Evolutionary conservation across 164 flowering plant genomes (phyloP), one percentile per base, ranked within the genome.

Genomic region (Vitis cinerea): DNA sequence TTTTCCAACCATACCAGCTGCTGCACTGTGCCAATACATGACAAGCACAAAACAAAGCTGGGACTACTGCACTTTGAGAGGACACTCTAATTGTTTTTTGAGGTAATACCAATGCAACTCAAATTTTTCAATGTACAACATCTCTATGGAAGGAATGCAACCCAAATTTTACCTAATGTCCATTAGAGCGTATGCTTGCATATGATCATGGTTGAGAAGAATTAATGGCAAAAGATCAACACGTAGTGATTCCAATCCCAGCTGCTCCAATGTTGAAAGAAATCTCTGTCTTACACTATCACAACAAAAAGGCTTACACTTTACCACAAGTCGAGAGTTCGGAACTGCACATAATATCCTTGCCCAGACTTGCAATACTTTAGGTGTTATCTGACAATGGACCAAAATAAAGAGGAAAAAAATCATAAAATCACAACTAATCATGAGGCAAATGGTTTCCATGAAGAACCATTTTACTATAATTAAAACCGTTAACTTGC

Each of bases 181-280:
- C 98, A 95, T 95, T 8, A 91, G 87, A 61, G 95, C 75, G 81
- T 95, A 95, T 15, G 99, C 93, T 85, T 95, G 98, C 99, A 95
- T 85, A 70, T 95, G 99, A 75, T 95, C 99, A 77, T 95, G 98
- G 75, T 95, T 95, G 74, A 93, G 93, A 77, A 95, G 94, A 77
- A 95, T 95, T 29, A 95, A 81, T 37, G 98, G 99, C 71, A 95
- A 83, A 67, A 95, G 97, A 85, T 95, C 99, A 76, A 95, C 97
- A 57, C 98, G 97, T n/a, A 84, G 77, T 14, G 99, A 66, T 75
- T 95, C 99, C 71, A 95, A 76, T 2, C 99, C 99, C 78, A 93
- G 74, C 68, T 91, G 91, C 86, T 95, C 99, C 81, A 95, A 80
- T 30, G 88, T 87, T 49, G 95, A 71, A 61, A 95, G 91, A 83